Evolutionary conservation across 768 basidiomycete genomes (phyloP), one percentile per base, ranked within the genome.

Genomic region (Tricholoma flavovirens): DNA sequence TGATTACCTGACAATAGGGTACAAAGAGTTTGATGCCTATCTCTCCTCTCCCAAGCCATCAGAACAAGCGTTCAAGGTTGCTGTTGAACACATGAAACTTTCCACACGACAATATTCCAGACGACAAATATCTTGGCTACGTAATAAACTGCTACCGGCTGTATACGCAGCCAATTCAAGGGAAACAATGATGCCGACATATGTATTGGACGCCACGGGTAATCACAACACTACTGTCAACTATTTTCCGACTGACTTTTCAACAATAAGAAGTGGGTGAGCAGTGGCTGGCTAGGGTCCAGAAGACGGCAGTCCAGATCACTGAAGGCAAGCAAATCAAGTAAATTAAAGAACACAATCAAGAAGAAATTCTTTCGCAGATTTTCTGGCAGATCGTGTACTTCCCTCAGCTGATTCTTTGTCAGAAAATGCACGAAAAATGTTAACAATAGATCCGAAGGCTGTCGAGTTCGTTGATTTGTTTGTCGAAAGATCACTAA

Each of bases 31-130:
- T 64, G 75, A 84, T 59, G 66, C 75, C 21, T 86, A 88, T 69
- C 73, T 93, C 24, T 71, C 73, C n/a, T 68, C 75, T 11, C 62
- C 77, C 8, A 63, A 74, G 12, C 69, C 70, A 2, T 66, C 76
- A 40, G 66, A 74, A 58, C 61, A 72, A 50, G 65, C 71, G 11
- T 88, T 87, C 64, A 56, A 70, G 3, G 71, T 73, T 12, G 88
- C 88, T 0, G 71, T 90, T 6, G 85, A 88, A 42, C 78, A 78
- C 8, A 95, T 94, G 86, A 97, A 98, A 68, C 69, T 80, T 0
- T 86, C 88, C 0, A 99, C 95, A 7, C 77, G 88, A 19, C 88
- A 93, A 69, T 99, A 98, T 67, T 92, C 97, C 0, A 92, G 89
- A 66, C 77, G 87, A 36, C 97, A 99, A 68, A 77, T 95, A 40